Evolutionary conservation across 345 rosid species (phyloP), one percentile per base, ranked within the genome.

Genomic region (Gossypium rotundifolium): DNA sequence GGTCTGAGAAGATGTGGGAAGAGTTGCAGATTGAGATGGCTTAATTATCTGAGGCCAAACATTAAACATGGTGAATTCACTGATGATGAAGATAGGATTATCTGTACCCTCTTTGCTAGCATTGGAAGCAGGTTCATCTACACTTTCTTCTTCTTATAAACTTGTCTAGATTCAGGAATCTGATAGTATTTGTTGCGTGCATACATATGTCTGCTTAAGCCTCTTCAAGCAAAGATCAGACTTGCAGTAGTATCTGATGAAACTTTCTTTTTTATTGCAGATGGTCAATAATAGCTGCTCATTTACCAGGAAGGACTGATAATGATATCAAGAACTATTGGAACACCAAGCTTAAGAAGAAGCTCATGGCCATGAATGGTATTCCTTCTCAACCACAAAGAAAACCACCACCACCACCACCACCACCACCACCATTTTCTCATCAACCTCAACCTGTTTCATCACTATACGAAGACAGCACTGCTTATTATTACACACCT

Each of bases 281-380:
- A 81, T 94, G 98, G 98, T 91, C 96, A 88, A 93, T 91, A 76
- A 93, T 93, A 78, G 98, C 98, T 72, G 95, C 90, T 86, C 98
- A 93, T 75, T 85, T 91, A 74, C 98, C 96, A n/a, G 96, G 97
- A 23, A 87, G 98, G 81, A 94, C 98, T 11, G 98, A 94, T 63
- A 94, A 94, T 72, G 98, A 94, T 80, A 90, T 94, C 53, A 94
- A 94, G 78, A 93, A 93, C 80, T 86, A 91, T 79, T 93, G 97
- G 98, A 93, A 91, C 85, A 93, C 97, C 51, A 93, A 93, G 86
- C 95, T 93, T 58, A 93, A 90, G 90, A 93, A 91, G 85, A 93
- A 88, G 80, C 86, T 91, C 75, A 79, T 89, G 82, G 87, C 81
- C 49, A 77, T 83, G 76, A 70, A 69, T 20, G 7, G 27, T n/a